Evolutionary conservation across 1,284 basidiomycete genomes (phyloP).

Genomic region (Sanghuangporus baumii): DNA sequence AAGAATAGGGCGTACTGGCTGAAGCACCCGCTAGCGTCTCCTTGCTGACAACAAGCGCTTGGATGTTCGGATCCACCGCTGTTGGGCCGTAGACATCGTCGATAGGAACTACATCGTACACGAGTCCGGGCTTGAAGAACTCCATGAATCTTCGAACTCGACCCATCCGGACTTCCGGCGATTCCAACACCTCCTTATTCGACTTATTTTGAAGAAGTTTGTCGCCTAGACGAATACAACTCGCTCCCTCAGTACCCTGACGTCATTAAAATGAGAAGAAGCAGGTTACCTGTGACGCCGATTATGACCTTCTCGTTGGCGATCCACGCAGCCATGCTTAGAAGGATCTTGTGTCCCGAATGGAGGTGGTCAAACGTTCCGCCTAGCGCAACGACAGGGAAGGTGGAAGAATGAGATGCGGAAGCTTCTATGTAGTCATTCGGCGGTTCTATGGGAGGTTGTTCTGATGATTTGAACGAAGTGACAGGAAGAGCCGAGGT

Average conservation of each 20-base stretch:
- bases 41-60: conserved; percentile 81
- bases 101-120: conserved; percentile 65
- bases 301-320: conserved; percentile 78
- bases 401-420: conserved; percentile 21
- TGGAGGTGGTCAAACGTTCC: conserved; percentile 98
- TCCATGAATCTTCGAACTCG: conserved; percentile 59
- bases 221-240: conserved; percentile 47
- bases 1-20: conserved; percentile 44
- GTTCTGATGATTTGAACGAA: conserved; percentile 12
- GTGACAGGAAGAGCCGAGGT: conserved; percentile 1
- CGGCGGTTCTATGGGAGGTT: neutral
- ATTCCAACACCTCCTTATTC: conserved; percentile 66
- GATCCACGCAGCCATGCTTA: conserved; percentile 88
- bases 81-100: conserved; percentile 87
- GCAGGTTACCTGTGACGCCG: conserved; percentile 69
- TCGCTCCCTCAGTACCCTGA: neutral
- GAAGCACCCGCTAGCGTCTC: conserved; percentile 78
- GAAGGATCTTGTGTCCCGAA: conserved; percentile 94
- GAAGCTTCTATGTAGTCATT: conserved; percentile 1
- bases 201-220: conserved; percentile 71
- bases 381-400: conserved; percentile 55
- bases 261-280: neutral
- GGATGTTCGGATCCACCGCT: conserved; percentile 75
- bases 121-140: conserved; percentile 59
- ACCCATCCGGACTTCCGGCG: conserved; percentile 49